Base-by-base conservation (phyloP, 768 basidiomycete species). In the Amanita fuliginea region DNA sequence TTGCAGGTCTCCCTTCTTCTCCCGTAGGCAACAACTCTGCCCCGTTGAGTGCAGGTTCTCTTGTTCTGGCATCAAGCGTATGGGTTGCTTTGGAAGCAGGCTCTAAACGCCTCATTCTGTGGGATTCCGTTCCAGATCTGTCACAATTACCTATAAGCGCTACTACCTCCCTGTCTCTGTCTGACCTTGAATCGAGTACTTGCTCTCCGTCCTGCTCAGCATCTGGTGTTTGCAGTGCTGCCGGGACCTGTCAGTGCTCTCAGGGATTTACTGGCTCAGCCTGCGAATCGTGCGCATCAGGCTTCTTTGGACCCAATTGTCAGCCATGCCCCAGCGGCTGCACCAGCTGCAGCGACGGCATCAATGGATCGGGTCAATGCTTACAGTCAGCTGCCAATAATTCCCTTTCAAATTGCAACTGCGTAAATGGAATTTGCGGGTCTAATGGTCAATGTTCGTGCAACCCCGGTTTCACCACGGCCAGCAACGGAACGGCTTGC, bases 111-210 rank as follows among this genome's bases (percentile, higher is more conserved):
- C 60, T 88, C 13, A 71, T 91, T 18, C 59, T 93, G 28, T 93
- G 87, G 86, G 79, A 87, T 53, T 78, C 83, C 8, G 67, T 92
- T 40, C 81, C 89, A 9, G 88, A 93, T 57, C 59, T 84, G 18
- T 66, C 76, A 2, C 81, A 90, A 60, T 71, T 90, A 11, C 83
- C 86, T 2, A 54, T 49, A 40, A 72, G 54, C 66, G 66, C 64
- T 32, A 63, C 72, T 0, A 69, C 68, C 26, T 68, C 76, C 0
- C 65, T 88, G n/a, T 68, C 75, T 1, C 66, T 90, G n/a, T 62
- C 83, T 36, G 80, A 80, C 55, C 70, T 83, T 35, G 72, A 77
- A 56, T 77, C 75, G 3, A 62, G 67, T 1, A 64, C 74, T 0
- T 92, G 89, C 57, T 75, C 81, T 0, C 81, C 85, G 0, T 65